These are phyloP conservation scores for Vigna unguiculata DNA, from an alignment of 306 rosid species.

Conservation along the genomic window DNA sequence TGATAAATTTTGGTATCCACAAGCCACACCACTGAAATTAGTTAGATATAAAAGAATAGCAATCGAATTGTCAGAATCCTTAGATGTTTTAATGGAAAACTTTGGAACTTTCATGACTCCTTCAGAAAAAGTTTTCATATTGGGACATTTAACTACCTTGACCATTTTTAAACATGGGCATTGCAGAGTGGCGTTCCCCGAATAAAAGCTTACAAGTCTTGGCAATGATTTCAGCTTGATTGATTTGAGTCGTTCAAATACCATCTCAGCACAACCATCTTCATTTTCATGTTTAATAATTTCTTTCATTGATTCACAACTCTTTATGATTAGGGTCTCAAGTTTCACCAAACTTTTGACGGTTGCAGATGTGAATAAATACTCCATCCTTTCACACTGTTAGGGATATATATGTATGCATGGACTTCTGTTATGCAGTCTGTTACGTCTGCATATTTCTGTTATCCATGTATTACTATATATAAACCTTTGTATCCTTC, in stretches of 20 bases:
- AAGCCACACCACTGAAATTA: no score
- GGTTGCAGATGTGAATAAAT: slow-evolving; percentile 28
- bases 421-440: no score
- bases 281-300: not conserved
- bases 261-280: not conserved
- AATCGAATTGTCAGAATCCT: no score
- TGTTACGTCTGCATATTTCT: no score
- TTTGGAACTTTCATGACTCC: not conserved
- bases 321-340: not conserved
- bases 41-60: no score
- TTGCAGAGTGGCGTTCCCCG: slow-evolving; percentile 16
- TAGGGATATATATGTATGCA: no score
- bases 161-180: not conserved
- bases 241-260: not conserved
- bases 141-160: not conserved
- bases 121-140: slow-evolving; percentile 15
- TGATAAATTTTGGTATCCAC: no score
- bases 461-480: no score
- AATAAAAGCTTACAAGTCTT: not conserved
- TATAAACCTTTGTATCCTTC: no score
- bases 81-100: not conserved
- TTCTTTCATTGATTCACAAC: slow-evolving; percentile 7
- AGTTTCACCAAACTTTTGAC: slow-evolving; percentile 36
- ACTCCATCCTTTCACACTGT: not conserved
- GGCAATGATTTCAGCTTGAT: not conserved